Conservation (phyloP, 208 protist species). For the Acanthamoeba royreba region DNA sequence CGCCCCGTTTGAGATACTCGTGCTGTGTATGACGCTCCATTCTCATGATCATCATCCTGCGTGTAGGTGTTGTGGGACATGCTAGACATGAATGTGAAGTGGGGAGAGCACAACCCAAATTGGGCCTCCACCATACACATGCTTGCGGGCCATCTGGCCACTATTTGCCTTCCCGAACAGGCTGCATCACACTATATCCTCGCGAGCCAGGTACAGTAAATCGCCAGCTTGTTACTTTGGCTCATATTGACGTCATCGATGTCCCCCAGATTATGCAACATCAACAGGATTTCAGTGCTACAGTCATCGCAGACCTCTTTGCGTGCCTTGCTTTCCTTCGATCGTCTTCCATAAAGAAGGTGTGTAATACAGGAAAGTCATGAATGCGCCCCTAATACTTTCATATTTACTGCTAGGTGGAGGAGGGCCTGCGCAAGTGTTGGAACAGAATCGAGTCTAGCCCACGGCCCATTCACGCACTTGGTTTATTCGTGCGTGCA, state of each 20-base stretch:
- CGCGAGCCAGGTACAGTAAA: neutral
- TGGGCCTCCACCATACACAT: neutral
- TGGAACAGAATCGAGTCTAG: neutral
- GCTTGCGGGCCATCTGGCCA: neutral
- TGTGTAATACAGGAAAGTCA: neutral
- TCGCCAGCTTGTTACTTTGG: neutral
- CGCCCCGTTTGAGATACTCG: neutral
- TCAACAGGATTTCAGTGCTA: neutral
- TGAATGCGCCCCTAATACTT: neutral
- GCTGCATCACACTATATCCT: neutral
- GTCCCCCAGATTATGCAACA: neutral
- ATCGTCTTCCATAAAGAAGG: neutral
- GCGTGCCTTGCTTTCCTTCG: neutral
- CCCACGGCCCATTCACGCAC: neutral
- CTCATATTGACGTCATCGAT: neutral
- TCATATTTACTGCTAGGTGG: neutral
- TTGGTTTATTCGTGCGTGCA: neutral
- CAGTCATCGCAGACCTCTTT: neutral
- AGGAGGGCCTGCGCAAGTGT: neutral
- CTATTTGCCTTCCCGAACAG: neutral
- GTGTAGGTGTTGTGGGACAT: neutral
- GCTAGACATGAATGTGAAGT: neutral
- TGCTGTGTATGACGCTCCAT: neutral
- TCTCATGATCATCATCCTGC: neutral
- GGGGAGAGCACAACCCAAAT: neutral